Evolutionary conservation across 2,329 filamentous ascomycete species (phyloP).

Genomic region (Bipolaris bicolor): DNA sequence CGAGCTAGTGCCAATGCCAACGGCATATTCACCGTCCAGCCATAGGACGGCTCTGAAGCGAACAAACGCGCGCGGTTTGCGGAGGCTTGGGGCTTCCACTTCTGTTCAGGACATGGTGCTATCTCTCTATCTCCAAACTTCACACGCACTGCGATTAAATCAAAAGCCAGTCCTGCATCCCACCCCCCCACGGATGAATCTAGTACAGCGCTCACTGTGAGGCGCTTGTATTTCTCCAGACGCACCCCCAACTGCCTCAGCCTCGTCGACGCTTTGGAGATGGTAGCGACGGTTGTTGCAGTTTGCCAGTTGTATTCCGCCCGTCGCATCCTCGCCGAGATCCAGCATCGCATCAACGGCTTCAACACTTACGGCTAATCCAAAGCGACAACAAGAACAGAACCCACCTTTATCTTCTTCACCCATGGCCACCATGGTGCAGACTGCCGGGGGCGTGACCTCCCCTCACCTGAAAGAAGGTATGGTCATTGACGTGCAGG

Average conservation of each 20-base stretch:
- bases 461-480: slow-evolving; percentile 41
- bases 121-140: slow-evolving; percentile 41
- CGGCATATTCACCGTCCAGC: slow-evolving; percentile 50
- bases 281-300: slow-evolving; percentile 43
- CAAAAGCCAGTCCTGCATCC: slow-evolving; percentile 39
- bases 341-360: slow-evolving; percentile 51
- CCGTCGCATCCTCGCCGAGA: slow-evolving; percentile 49
- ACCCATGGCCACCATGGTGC: slow-evolving; percentile 49
- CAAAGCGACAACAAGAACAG: slow-evolving; percentile 12
- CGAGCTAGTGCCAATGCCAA: slow-evolving; percentile 35
- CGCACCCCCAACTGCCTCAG: slow-evolving; percentile 32
- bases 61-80: slow-evolving; percentile 41
- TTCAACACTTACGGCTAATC: slow-evolving; percentile 52
- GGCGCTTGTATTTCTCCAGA: slow-evolving; percentile 34
- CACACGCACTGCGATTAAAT: slow-evolving; percentile 41
- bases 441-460: slow-evolving; percentile 38
- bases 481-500: slow-evolving; percentile 43
- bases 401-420: slow-evolving; percentile 24
- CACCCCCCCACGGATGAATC: slow-evolving; percentile 28
- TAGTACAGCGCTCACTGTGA: slow-evolving; percentile 29
- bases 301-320: slow-evolving; percentile 46
- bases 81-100: slow-evolving; percentile 41
- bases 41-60: slow-evolving; percentile 44
- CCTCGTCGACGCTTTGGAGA: slow-evolving; percentile 40
- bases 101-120: slow-evolving; percentile 39